Conservation (phyloP, 305 asterid species). For the Solanum aculeatissimum region DNA sequence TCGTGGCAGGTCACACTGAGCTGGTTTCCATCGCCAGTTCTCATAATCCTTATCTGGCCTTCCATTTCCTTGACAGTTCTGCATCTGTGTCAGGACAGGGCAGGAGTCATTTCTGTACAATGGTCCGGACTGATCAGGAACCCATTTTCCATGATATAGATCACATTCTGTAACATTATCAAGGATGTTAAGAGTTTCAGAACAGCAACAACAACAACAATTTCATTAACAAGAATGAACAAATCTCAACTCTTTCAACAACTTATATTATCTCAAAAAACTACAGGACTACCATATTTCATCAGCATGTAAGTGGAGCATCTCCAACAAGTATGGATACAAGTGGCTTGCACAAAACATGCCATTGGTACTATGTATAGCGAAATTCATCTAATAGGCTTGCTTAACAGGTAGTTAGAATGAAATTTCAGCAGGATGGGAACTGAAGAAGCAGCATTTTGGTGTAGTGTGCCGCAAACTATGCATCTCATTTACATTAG, state of each 20-base stretch:
- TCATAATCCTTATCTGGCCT: slow-evolving; percentile 90
- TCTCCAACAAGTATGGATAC: neutral
- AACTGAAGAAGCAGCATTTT: neutral
- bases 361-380: neutral
- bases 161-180: slow-evolving; percentile 55
- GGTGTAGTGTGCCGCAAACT: neutral
- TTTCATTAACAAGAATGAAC: neutral
- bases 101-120: slow-evolving; percentile 76
- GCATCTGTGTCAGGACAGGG: slow-evolving; percentile 80
- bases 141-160: slow-evolving; percentile 82
- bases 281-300: neutral
- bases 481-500: neutral
- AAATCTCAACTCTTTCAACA: neutral
- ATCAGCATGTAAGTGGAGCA: neutral
- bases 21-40: slow-evolving; percentile 93
- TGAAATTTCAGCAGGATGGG: neutral
- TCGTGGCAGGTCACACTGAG: slow-evolving; percentile 69
- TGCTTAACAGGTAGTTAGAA: neutral
- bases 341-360: neutral
- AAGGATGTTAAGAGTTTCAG: neutral
- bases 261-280: neutral
- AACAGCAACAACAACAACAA: neutral
- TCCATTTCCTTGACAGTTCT: slow-evolving; percentile 96
- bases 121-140: slow-evolving; percentile 56
- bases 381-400: neutral